These are phyloP conservation scores for Chalciporus sphaerocephalus DNA, from an alignment of 768 basidiomycete genomes.

Conservation along the genomic window DNA sequence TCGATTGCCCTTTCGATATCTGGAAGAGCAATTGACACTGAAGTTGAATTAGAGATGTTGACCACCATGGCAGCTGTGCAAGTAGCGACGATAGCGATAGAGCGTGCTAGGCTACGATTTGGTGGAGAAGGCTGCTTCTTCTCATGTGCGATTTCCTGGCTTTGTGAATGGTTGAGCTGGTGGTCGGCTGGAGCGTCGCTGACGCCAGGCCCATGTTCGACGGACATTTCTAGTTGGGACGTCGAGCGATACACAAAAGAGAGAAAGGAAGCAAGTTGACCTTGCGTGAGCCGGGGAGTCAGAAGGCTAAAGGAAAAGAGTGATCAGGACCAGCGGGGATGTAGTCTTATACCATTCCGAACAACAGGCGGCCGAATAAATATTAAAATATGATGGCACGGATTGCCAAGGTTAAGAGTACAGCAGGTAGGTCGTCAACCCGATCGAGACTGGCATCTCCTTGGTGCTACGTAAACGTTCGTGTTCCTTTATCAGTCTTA, in stretches of 20 bases:
- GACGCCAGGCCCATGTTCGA: slow-evolving; percentile 8
- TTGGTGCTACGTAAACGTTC: too few species aligned
- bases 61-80: slow-evolving; percentile 40
- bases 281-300: not conserved
- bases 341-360: slow-evolving; percentile 19
- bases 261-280: not conserved
- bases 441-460: too few species aligned
- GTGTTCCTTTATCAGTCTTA: too few species aligned
- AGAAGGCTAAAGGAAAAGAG: not conserved
- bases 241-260: not conserved
- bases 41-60: slow-evolving; percentile 37
- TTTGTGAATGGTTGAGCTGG: slow-evolving; percentile 10
- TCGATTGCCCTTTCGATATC: slow-evolving; percentile 47
- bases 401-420: not conserved
- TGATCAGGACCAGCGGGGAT: not conserved
- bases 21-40: slow-evolving; percentile 50
- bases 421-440: not conserved
- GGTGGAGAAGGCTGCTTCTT: slow-evolving; percentile 2
- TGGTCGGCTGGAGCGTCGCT: slow-evolving; percentile 11
- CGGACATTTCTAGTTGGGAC: slow-evolving; percentile 7
- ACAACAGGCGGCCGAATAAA: not conserved
- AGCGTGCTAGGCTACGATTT: slow-evolving; percentile 23
- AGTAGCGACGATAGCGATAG: slow-evolving; percentile 32
- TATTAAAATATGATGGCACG: too few species aligned
- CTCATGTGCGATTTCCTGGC: slow-evolving; percentile 9